Percentiles rank a stretch among this genome's conserved stretches.
phyloP scores from a whole-genome alignment of 2,329 filamentous ascomycete species.

The Aureobasidium sp. region DNA sequence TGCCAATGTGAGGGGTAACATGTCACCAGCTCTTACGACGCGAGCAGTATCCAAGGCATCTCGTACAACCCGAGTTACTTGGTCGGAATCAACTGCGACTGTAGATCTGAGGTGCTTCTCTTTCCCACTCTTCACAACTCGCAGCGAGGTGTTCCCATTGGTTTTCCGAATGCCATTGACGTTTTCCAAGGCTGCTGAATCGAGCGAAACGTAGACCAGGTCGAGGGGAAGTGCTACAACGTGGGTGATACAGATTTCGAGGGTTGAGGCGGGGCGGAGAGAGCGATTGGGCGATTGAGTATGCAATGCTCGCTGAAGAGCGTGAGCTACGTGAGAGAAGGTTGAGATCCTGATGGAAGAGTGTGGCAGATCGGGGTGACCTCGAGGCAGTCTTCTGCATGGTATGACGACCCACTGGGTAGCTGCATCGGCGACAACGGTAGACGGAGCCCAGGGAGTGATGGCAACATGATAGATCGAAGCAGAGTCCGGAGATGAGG shows the following conservation, averaged over 20 bases:
- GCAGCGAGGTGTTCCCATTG: constrained; percentile 63
- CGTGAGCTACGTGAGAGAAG: constrained; percentile 60
- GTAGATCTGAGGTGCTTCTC: background rate
- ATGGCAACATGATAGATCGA: constrained; percentile 51
- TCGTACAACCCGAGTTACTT: background rate
- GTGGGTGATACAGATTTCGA: constrained; percentile 78
- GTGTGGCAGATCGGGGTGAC: constrained; percentile 48
- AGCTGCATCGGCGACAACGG: constrained; percentile 44
- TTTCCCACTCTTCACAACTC: constrained; percentile 18
- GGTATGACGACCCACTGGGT: constrained; percentile 81
- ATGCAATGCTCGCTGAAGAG: constrained; percentile 37
- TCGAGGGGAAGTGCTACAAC: constrained; percentile 73
- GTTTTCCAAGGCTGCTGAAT: constrained; percentile 69
- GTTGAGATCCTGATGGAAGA: constrained; percentile 75
- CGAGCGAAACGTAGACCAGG: constrained; percentile 77
- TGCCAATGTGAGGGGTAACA: constrained; percentile 67
- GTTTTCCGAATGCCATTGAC: constrained; percentile 75
- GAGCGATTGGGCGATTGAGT: constrained; percentile 5
- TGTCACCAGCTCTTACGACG: constrained; percentile 76
- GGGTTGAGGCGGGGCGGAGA: constrained; percentile 67
- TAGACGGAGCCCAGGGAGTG: constrained; percentile 60
- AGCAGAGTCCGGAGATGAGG: background rate
- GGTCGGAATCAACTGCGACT: background rate
- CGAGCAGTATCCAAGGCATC: constrained; percentile 42
- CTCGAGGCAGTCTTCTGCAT: constrained; percentile 50